phyloP scores from a whole-genome alignment of 2,329 filamentous ascomycete species.

The Paraconiothyrium sp. region DNA sequence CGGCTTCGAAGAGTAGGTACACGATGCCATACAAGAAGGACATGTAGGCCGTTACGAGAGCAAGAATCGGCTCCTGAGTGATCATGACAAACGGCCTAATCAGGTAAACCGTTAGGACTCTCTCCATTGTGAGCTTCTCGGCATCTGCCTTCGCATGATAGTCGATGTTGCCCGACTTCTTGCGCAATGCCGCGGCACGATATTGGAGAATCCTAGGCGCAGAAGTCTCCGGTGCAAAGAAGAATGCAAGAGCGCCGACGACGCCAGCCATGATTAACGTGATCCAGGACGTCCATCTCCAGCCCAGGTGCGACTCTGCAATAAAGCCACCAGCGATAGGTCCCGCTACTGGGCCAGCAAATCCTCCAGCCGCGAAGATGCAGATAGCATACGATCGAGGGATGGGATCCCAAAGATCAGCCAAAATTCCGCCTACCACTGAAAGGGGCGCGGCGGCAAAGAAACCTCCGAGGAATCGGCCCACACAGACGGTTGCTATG shows the following conservation, averaged over 20 bases:
- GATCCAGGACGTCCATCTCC: slow-evolving; percentile 51
- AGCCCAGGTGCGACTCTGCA: slow-evolving; percentile 43
- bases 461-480: slow-evolving; percentile 62
- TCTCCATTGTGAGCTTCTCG: slow-evolving; percentile 70
- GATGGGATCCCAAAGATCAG: slow-evolving; percentile 49
- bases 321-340: slow-evolving; percentile 57
- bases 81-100: slow-evolving; percentile 74
- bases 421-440: slow-evolving; percentile 46
- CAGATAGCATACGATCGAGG: slow-evolving; percentile 49
- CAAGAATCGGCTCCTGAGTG: slow-evolving; percentile 47
- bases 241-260: slow-evolving; percentile 32
- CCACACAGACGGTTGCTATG: slow-evolving; percentile 61
- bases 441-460: slow-evolving; percentile 56
- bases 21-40: slow-evolving; percentile 74
- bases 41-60: slow-evolving; percentile 70
- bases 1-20: slow-evolving; percentile 58
- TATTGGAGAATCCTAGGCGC: slow-evolving; percentile 41
- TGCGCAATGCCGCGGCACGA: slow-evolving; percentile 41
- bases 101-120: slow-evolving; percentile 72
- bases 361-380: slow-evolving; percentile 47
- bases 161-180: slow-evolving; percentile 46
- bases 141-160: slow-evolving; percentile 54
- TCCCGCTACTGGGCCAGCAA: slow-evolving; percentile 53
- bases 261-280: slow-evolving; percentile 47
- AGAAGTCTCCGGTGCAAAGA: slow-evolving; percentile 44